Evolutionary conservation across 164 flowering plant species (phyloP), one percentile per base, ranked within the genome.

Genomic region (Platanus orientalis): DNA sequence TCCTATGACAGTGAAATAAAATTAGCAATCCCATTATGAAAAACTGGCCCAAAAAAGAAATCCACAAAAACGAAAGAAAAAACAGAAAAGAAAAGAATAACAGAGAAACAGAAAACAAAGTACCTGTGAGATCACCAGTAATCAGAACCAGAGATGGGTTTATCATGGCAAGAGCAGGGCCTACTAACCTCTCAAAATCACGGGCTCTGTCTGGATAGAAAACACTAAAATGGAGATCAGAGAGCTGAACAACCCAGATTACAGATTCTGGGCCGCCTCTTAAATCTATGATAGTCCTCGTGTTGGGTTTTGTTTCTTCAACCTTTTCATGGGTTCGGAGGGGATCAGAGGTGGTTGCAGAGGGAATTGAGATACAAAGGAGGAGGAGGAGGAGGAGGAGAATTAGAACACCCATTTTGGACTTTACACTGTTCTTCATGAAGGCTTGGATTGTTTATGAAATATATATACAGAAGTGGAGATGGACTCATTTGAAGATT

Each of bases 201-300:
- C 19, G 51, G 53, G 99, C 99, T 73, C 99, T 76, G 5, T 89
- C 83, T 4, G 97, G 97, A 62, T 94, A 88, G 66, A 78, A 82
- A 19, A 86, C 93, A 64, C 97, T 94, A 83, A 94, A 94, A 67
- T 94, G 97, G 65, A 91, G 95, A 84, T 94, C 99, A 50, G 99
- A 94, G 20, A 94, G 84, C 76, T 94, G 99, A 55, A 91, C 99
- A 20, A 80, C 83, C 99, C 96, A 91, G 3, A 84, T 71, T 36
- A 94, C 85, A 3, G 80, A 78, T 19, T 85, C 83, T 1, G 86
- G 85, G 5, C 79, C 82, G 2, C 85, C 90, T 47, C 75, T 61
- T 57, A 80, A 73, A 23, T 80, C 80, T 29, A 82, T 75, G 24
- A 76, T 67, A 51, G 55, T 71, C 58, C 78, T 75, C 13, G 76